A percentile compares a stretch with the other conserved stretches of the same genome.
These are phyloP conservation scores for Pseudoturritis turrita DNA, from an alignment of 345 rosid species.

Conservation along the genomic window DNA sequence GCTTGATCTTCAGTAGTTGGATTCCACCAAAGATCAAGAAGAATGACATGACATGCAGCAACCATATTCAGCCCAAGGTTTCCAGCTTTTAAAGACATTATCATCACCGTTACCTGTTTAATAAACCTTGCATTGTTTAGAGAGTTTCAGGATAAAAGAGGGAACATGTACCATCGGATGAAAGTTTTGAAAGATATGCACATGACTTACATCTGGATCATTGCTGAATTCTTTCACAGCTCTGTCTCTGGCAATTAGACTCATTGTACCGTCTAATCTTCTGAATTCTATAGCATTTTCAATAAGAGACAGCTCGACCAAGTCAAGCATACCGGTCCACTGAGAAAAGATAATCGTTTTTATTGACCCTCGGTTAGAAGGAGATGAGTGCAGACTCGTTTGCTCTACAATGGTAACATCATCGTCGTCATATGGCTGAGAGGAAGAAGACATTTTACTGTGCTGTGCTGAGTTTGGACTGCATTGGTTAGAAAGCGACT, in stretches of 20 bases:
- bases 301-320: conserved; percentile 57
- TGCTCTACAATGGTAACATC: conserved; percentile 36
- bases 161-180: not conserved
- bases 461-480: conserved; percentile 32
- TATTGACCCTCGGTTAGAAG: conserved; percentile 40
- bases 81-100: conserved; percentile 97
- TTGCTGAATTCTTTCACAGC: conserved; percentile 80
- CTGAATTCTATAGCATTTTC: conserved; percentile 51
- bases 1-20: conserved; percentile 56
- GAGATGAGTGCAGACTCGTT: conserved; percentile 34
- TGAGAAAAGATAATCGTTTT: conserved; percentile 89
- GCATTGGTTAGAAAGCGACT: conserved; percentile 36
- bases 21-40: conserved; percentile 99
- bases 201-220: conserved; percentile 58
- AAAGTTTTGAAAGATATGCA: not conserved
- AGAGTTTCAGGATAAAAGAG: not conserved
- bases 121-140: not conserved
- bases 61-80: conserved; percentile 97
- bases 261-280: conserved; percentile 94
- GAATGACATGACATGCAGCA: conserved; percentile 92
- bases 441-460: conserved; percentile 32
- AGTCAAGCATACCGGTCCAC: conserved; percentile 92
- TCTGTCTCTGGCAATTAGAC: conserved; percentile 68
- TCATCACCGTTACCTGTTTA: conserved; percentile 73
- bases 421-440: conserved; percentile 17